Percentiles rank a stretch among this genome's conserved stretches.
These are phyloP conservation scores for Coniochaeta ligniaria DNA, from an alignment of 2,329 filamentous ascomycete species.

Conservation along the genomic window DNA sequence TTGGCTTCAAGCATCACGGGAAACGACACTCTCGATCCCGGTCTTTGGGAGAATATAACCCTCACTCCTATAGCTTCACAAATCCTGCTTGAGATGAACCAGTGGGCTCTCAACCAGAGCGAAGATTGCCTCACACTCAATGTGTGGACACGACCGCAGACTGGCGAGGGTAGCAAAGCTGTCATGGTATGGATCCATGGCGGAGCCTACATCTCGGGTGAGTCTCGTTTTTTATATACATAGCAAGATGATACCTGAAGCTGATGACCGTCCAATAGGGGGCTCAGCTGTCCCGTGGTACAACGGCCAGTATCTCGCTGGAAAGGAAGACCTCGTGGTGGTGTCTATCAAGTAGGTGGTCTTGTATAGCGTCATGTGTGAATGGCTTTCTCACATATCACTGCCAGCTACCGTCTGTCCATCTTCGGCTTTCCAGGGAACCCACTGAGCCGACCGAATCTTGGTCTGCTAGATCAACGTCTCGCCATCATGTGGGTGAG, in stretches of 20 bases:
- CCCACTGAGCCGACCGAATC: slow-evolving; percentile 23
- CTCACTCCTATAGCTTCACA: slow-evolving; percentile 17
- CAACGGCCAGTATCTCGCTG: slow-evolving; percentile 32
- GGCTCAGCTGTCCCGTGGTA: slow-evolving; percentile 30
- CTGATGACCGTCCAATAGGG: neutral
- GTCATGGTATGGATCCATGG: slow-evolving; percentile 30
- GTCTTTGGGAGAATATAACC: slow-evolving; percentile 13
- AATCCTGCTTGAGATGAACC: slow-evolving; percentile 15
- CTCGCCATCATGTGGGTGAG: slow-evolving; percentile 38
- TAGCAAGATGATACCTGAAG: neutral
- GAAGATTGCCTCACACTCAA: slow-evolving; percentile 31
- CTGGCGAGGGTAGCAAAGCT: slow-evolving; percentile 15
- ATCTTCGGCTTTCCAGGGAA: slow-evolving; percentile 31
- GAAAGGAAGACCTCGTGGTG: slow-evolving; percentile 33
- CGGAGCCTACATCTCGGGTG: slow-evolving; percentile 16
- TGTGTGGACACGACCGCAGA: slow-evolving; percentile 25
- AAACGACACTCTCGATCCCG: slow-evolving; percentile 6
- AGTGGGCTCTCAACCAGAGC: slow-evolving; percentile 13
- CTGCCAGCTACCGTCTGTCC: slow-evolving; percentile 27
- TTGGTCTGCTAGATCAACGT: slow-evolving; percentile 41
- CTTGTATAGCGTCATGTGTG: neutral
- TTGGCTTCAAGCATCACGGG: neutral
- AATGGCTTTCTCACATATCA: neutral
- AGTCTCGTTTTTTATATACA: neutral
- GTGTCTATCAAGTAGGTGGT: slow-evolving; percentile 29